A percentile compares a stretch with the other conserved stretches of the same genome.
Evolutionary conservation across 2,329 filamentous ascomycete genomes (phyloP).

Genomic region (Xylariaceae sp.): DNA sequence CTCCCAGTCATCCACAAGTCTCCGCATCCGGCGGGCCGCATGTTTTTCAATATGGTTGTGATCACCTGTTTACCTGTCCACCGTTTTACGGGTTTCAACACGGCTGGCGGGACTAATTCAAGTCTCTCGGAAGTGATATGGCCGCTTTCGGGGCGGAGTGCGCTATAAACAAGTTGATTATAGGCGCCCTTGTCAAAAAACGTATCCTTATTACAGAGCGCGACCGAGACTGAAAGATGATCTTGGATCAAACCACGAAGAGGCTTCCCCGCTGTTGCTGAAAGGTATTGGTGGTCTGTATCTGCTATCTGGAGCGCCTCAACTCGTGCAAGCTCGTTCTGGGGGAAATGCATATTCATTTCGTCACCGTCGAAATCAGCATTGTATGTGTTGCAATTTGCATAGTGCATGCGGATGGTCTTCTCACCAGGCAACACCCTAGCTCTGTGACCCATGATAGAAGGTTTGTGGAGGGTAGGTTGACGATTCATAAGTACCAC

Average conservation of each 20-base stretch:
- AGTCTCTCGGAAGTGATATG: slow-evolving; percentile 82
- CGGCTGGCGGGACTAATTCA: slow-evolving; percentile 71
- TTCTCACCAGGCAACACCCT: slow-evolving; percentile 90
- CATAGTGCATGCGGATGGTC: slow-evolving; percentile 99
- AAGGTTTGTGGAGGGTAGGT: slow-evolving; percentile 95
- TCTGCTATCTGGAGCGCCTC: slow-evolving; percentile 92
- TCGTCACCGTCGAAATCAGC: slow-evolving; percentile 99
- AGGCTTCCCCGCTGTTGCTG: slow-evolving; percentile 87
- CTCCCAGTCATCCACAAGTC: slow-evolving; percentile 76
- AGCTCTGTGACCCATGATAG: slow-evolving; percentile 96
- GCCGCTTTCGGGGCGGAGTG: slow-evolving; percentile 81
- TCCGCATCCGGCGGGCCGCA: slow-evolving; percentile 70
- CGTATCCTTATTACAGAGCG: slow-evolving; percentile 84
- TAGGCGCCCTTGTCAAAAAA: slow-evolving; percentile 88
- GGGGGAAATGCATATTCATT: slow-evolving; percentile 99
- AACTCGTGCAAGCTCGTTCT: slow-evolving; percentile 89
- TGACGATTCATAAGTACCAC: slow-evolving; percentile 99
- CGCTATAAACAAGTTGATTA: slow-evolving; percentile 88
- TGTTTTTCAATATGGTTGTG: slow-evolving; percentile 88
- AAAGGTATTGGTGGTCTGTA: slow-evolving; percentile 95
- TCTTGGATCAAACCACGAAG: slow-evolving; percentile 96
- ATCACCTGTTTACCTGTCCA: slow-evolving; percentile 98
- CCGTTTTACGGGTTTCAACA: slow-evolving; percentile 72
- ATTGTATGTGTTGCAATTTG: slow-evolving; percentile 99
- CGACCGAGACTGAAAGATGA: slow-evolving; percentile 91